Evolutionary conservation across 23 red algal species (phyloP).

Genomic region (Gracilariopsis chorda): DNA sequence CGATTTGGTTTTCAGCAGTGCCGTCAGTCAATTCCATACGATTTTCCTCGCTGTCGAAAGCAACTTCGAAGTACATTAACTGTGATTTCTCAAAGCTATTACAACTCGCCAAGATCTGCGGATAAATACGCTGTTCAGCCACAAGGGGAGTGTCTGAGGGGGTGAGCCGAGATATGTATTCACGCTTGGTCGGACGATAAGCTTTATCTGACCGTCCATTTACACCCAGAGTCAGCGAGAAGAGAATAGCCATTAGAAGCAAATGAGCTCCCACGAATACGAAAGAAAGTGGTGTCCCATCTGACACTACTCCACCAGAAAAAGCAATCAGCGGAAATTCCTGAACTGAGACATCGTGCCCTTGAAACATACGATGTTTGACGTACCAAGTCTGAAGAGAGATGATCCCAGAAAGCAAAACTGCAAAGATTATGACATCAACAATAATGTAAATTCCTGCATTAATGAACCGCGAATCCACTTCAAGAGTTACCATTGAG

Average conservation of each 20-base stretch:
- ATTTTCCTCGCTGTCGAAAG: not conserved
- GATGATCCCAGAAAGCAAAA: not conserved
- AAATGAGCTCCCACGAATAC: not conserved
- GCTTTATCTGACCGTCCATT: not conserved
- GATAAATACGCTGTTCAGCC: not conserved
- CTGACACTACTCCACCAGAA: not conserved
- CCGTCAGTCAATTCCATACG: not conserved
- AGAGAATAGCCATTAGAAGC: not conserved
- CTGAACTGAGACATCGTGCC: not conserved
- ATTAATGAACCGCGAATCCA: slow-evolving; percentile 21
- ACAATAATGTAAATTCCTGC: not conserved
- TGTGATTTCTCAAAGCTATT: not conserved
- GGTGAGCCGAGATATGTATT: slow-evolving; percentile 1
- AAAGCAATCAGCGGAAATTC: not conserved
- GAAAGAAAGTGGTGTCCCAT: not conserved
- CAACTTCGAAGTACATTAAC: not conserved
- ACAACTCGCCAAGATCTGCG: slow-evolving; percentile 10
- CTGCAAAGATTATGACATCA: not conserved
- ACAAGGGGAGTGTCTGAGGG: not conserved
- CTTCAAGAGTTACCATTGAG: not conserved
- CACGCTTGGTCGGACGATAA: not conserved
- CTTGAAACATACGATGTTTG: not conserved
- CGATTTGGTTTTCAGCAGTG: not conserved
- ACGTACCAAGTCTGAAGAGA: not conserved
- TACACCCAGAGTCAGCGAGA: slow-evolving; percentile 11